phyloP scores from a whole-genome alignment of 2,329 filamentous ascomycete genomes.

The Ophiostoma sp. region DNA sequence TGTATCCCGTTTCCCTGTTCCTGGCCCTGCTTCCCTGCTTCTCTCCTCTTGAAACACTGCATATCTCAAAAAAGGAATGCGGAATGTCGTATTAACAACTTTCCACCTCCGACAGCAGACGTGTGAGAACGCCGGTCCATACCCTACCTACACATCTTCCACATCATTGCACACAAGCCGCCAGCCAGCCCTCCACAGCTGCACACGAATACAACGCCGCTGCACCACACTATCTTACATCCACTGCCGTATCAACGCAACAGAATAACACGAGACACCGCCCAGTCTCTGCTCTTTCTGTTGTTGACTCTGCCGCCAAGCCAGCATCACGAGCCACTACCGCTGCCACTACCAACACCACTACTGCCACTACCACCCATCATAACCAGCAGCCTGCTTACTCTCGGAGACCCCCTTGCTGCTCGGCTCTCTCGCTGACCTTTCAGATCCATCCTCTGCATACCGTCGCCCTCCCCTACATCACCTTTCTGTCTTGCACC shows the following conservation, averaged over 20 bases:
- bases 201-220: conserved; percentile 8
- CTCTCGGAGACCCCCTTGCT: not conserved
- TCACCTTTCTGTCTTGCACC: not conserved
- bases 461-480: not conserved
- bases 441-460: not conserved
- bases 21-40: not conserved
- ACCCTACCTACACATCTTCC: not conserved
- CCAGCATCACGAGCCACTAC: conserved; percentile 1
- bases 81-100: conserved; percentile 22
- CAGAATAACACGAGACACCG: not conserved
- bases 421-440: not conserved
- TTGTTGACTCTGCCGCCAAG: not conserved
- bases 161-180: not conserved
- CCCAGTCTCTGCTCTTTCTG: not conserved
- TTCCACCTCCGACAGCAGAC: conserved; percentile 10
- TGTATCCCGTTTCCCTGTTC: conserved; percentile 8
- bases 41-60: conserved; percentile 19
- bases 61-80: conserved; percentile 16
- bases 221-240: not conserved
- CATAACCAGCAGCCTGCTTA: not conserved
- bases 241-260: conserved; percentile 7
- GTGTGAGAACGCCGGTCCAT: not conserved
- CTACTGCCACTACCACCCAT: not conserved
- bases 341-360: not conserved
- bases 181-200: not conserved